Conservation (phyloP, 2,329 filamentous ascomycete genomes). For the Aspergillus amoenus region DNA sequence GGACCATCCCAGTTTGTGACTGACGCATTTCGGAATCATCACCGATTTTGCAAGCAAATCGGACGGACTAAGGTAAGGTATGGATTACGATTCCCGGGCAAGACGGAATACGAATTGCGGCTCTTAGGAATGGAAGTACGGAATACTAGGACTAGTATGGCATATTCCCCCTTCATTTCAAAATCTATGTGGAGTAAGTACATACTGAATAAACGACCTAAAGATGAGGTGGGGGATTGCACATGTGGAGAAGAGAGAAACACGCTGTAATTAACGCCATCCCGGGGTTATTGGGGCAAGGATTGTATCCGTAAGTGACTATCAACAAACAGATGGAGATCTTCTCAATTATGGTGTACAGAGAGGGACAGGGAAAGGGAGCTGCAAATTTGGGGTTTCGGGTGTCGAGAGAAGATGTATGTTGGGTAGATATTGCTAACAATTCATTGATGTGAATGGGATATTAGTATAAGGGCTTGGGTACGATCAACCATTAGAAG, state of each 20-base stretch:
- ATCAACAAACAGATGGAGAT: neutral
- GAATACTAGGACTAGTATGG: neutral
- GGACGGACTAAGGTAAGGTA: too few species aligned
- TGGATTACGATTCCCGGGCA: too few species aligned
- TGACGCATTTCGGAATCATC: too few species aligned
- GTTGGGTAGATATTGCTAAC: neutral
- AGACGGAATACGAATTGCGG: too few species aligned
- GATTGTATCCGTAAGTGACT: neutral
- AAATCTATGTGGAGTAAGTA: neutral
- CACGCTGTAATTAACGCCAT: constrained; percentile 2
- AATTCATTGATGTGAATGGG: neutral
- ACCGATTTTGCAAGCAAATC: too few species aligned
- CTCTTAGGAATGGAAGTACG: neutral
- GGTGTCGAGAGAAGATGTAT: neutral
- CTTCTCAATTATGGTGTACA: constrained; percentile 5
- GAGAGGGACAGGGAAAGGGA: neutral
- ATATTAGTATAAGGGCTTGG: neutral
- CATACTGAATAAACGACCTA: neutral
- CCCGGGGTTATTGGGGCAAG: neutral
- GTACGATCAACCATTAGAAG: constrained; percentile 33
- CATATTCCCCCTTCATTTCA: neutral
- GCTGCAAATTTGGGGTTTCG: neutral
- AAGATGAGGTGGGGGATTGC: neutral
- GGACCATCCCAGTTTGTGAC: too few species aligned
- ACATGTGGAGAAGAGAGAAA: neutral